Evolutionary conservation across 2,329 filamentous ascomycete species (phyloP), one percentile per base, ranked within the genome.

Genomic region (Canariomyces notabilis): DNA sequence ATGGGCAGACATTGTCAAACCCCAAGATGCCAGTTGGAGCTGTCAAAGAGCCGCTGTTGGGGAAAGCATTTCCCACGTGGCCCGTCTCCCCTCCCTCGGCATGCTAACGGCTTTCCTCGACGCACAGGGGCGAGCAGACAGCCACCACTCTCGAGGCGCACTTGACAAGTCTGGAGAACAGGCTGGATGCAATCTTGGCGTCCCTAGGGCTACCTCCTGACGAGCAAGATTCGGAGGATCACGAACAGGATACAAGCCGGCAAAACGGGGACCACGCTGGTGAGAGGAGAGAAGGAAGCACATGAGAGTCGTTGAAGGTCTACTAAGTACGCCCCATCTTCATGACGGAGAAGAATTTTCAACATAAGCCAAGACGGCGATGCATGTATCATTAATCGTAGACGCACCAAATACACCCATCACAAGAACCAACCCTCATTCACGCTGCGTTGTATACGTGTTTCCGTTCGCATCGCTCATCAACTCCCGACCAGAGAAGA

Each of bases 141-240:
- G 77, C 77, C 34, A 59, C 70, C 9, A 68, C 68, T 22, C 69
- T 81, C 15, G 77, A 81, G 58, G 65, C 70, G 2, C 75, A 74
- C 53, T 67, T 81, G 40, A 66, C 68, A 7, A 71, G 58, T 26
- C 67, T 81, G 16, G 76, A 80, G 61, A 67, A 64, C 57, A 77
- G 72, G 58, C 68, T 81, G n/a, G 76, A 80, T 50, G 69, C 68
- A 49, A 64, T 81, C 18, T 66, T 81, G 18, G 73, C 71, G 14
- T 69, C 70, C 19, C 64, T 78, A 39, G 75, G 74, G 46, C 57
- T 54, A 14, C 35, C 46, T 4, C 11, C 36, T 3, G 49, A 43
- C 15, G 51, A 51, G 3, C 14, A 37, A 18, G 50, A 46, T 18
- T 39, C 26, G 1, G 16, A 26, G 2, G n/a, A n/a, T n/a, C 46